These are phyloP conservation scores for Karstenula rhodostoma DNA, from an alignment of 2,329 filamentous ascomycete genomes.

Conservation along the genomic window DNA sequence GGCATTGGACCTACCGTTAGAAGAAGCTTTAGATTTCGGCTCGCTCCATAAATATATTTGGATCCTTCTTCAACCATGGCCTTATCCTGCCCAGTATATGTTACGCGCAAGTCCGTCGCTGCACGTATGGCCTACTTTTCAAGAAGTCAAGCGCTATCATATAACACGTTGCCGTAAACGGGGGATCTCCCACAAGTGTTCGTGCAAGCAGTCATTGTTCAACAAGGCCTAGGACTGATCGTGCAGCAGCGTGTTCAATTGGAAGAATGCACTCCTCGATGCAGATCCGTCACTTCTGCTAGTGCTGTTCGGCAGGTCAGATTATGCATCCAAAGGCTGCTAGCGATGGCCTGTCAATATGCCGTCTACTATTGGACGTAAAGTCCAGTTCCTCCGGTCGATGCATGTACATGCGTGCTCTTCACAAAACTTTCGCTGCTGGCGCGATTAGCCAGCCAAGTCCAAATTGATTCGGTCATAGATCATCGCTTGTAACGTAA, in stretches of 20 bases:
- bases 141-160: constrained; percentile 11
- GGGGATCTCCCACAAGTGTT: not conserved
- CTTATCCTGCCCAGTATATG: not conserved
- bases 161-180: not conserved
- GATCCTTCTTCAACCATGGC: not conserved
- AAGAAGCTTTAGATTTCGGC: constrained; percentile 7
- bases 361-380: not conserved
- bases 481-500: not conserved
- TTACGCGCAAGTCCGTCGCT: not conserved
- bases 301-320: not conserved
- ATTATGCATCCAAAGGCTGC: not conserved
- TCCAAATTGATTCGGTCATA: not conserved
- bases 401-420: not conserved
- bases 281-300: not conserved
- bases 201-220: not conserved
- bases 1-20: constrained; percentile 9
- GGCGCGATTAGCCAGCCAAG: not conserved
- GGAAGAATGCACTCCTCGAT: not conserved
- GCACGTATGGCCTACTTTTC: constrained; percentile 17
- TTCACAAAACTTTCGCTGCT: not conserved
- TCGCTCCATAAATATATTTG: constrained; percentile 8
- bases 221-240: not conserved
- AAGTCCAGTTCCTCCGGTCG: not conserved
- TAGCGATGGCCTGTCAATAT: not conserved
- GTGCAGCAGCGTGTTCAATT: not conserved